Base-by-base conservation (phyloP, 345 rosid species). In the Hevea brasiliensis region DNA sequence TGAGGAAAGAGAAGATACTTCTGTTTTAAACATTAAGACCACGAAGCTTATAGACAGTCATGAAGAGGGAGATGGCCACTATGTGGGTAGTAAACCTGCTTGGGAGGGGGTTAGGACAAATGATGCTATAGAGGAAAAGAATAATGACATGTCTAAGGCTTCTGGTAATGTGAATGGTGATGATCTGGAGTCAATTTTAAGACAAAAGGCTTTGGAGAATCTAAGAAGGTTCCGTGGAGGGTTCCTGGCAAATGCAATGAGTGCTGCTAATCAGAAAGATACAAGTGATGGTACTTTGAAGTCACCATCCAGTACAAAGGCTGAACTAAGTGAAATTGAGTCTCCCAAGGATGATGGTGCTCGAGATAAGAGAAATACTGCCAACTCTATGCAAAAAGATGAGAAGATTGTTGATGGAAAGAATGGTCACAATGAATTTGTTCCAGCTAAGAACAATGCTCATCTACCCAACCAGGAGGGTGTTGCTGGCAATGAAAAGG, bases 131-230 rank as follows among this genome's bases (percentile, higher is more conserved):
- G 76, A 61, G 21, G 85, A 65, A 68, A 70, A 73, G 61, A 79
- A 61, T 15, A 79, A 56, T 65, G 75, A 73, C 71, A 77, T 41
- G 77, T 73, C 79, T 63, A 58, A 60, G 68, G 61, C 55, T 48
- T 64, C 51, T 35, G 79, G 47, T 74, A 45, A 70, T 74, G 35
- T 71, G 65, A 73, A 65, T 56, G 77, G 72, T 75, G 82, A 85
- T 57, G 85, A 90, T 79, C 63, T 92, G 62, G 97, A 92, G 89
- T 74, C 85, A 15, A 75, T 84, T 78, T 82, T 92, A 75, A 86
- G 93, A 78, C 75, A 82, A 71, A 88, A 79, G 83, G 98, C 98
- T 18, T 71, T 94, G 74, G 95, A 89, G 83, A 94, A 90, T 74
- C 80, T 90, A 2, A 90, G 76, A 80, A 87, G 79, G 76, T 89